Percentiles rank a stretch among this genome's conserved stretches.
Conservation (phyloP, 495 filamentous ascomycete species). For the Podospora pseudocomata region DNA sequence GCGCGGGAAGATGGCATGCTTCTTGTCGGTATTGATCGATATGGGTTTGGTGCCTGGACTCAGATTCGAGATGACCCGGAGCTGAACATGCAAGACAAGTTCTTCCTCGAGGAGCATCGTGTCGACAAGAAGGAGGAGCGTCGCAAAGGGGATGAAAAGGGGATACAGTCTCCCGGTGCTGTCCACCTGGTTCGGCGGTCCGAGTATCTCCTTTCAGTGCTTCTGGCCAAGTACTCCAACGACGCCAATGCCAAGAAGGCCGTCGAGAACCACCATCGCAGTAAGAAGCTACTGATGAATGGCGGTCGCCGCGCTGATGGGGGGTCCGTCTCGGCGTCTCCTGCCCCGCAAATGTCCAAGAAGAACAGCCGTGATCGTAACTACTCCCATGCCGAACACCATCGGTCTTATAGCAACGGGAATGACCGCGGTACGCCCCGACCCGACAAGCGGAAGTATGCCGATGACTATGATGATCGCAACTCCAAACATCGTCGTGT, state of each 20-base stretch:
- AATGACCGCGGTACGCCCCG: conserved; percentile 44
- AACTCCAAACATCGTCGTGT: conserved; percentile 33
- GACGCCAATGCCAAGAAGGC: conserved; percentile 70
- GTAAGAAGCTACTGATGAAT: conserved; percentile 66
- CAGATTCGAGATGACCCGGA: conserved; percentile 90
- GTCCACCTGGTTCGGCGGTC: conserved; percentile 94
- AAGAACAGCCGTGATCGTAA: conserved; percentile 38
- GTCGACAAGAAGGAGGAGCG: conserved; percentile 95
- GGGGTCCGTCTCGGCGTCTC: conserved; percentile 55
- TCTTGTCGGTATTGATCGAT: conserved; percentile 82
- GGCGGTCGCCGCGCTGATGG: conserved; percentile 47
- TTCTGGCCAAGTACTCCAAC: conserved; percentile 72
- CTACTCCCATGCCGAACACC: conserved; percentile 45
- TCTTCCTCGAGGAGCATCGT: conserved; percentile 96
- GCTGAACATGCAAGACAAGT: conserved; percentile 81
- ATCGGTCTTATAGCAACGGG: conserved; percentile 45
- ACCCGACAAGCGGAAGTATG: conserved; percentile 47
- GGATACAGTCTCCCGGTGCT: conserved; percentile 86
- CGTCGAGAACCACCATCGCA: conserved; percentile 85
- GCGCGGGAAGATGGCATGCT: conserved; percentile 96
- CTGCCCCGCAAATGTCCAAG: conserved; percentile 48
- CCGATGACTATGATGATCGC: conserved; percentile 36
- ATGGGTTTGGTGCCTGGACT: conserved; percentile 92
- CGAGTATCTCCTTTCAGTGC: conserved; percentile 87
- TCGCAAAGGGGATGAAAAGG: conserved; percentile 67